Percentiles rank a stretch among this genome's conserved stretches.
Conservation (phyloP, 176 grass and related monocot genomes). For the Oryza nivara region DNA sequence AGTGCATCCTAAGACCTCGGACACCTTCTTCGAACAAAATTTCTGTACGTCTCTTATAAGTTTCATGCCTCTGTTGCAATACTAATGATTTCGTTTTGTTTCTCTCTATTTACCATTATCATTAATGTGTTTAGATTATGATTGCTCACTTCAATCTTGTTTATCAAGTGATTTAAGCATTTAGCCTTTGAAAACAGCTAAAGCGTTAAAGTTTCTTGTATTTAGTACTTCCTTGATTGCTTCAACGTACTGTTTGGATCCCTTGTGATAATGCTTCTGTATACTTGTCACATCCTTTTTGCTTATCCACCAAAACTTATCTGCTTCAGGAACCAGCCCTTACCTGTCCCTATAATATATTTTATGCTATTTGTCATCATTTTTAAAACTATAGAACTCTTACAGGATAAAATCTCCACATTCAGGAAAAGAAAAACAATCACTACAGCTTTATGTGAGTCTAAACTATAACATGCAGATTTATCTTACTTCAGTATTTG, state of each 20-base stretch:
- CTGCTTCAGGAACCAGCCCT: background rate
- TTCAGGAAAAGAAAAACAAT: background rate
- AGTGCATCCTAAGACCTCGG: slow-evolving; percentile 65
- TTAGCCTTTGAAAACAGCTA: slow-evolving; percentile 9
- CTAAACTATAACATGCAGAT: background rate
- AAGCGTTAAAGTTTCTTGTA: background rate
- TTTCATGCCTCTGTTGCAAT: background rate
- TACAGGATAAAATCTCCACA: background rate
- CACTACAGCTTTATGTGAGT: background rate
- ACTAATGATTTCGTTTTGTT: slow-evolving; percentile 27
- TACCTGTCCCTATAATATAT: background rate
- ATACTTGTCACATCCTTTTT: background rate
- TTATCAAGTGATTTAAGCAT: slow-evolving; percentile 5
- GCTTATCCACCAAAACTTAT: background rate
- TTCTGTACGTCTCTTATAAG: slow-evolving; percentile 50
- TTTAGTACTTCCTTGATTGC: background rate
- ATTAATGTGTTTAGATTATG: background rate
- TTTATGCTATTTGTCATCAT: background rate
- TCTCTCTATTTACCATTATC: slow-evolving; percentile 4
- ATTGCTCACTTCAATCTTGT: background rate
- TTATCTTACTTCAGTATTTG: background rate
- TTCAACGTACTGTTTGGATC: slow-evolving; percentile 17
- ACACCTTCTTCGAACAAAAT: slow-evolving; percentile 70
- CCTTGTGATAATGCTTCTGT: background rate
- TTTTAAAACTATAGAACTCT: background rate